A percentile compares a stretch with the other conserved stretches of the same genome.
Conservation (phyloP, 2,329 filamentous ascomycete genomes). For the Colletotrichum sp. region DNA sequence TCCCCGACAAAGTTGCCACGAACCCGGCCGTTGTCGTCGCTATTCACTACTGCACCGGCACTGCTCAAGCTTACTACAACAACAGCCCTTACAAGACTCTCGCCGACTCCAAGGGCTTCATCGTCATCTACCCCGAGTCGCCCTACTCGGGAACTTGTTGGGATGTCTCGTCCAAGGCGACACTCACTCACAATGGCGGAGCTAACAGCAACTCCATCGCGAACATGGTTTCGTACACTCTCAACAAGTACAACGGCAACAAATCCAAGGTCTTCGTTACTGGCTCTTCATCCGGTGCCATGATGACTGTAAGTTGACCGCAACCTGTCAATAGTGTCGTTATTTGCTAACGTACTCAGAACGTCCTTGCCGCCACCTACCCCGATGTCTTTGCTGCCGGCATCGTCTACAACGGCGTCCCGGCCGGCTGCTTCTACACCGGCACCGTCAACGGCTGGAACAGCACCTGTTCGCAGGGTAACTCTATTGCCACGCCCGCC, state of each 20-base stretch:
- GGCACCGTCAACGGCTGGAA: constrained; percentile 56
- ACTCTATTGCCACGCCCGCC: constrained; percentile 43
- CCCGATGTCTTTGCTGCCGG: constrained; percentile 59
- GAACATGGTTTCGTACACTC: constrained; percentile 57
- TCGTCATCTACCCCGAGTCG: constrained; percentile 53
- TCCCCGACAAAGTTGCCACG: constrained; percentile 32
- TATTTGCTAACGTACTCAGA: constrained; percentile 20
- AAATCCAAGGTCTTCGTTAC: constrained; percentile 52
- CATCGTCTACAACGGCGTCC: constrained; percentile 56
- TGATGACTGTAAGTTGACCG: constrained; percentile 17
- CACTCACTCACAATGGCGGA: constrained; percentile 55
- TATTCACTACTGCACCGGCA: constrained; percentile 62
- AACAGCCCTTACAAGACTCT: constrained; percentile 56
- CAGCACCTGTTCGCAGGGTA: constrained; percentile 56
- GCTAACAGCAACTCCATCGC: constrained; percentile 56
- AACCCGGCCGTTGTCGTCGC: constrained; percentile 57
- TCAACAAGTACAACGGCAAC: constrained; percentile 53
- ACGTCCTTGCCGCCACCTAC: constrained; percentile 58
- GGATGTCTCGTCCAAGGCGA: constrained; percentile 60
- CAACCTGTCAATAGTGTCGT: too few relatives aligned
- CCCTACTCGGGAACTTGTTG: constrained; percentile 54
- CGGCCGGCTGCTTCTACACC: constrained; percentile 58
- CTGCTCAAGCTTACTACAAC: constrained; percentile 54
- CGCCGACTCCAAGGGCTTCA: constrained; percentile 61
- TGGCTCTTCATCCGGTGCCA: constrained; percentile 30